A percentile compares a stretch with the other conserved stretches of the same genome.
Conservation (phyloP, 352 stramenopile species). For the Globisporangium perplexum region DNA sequence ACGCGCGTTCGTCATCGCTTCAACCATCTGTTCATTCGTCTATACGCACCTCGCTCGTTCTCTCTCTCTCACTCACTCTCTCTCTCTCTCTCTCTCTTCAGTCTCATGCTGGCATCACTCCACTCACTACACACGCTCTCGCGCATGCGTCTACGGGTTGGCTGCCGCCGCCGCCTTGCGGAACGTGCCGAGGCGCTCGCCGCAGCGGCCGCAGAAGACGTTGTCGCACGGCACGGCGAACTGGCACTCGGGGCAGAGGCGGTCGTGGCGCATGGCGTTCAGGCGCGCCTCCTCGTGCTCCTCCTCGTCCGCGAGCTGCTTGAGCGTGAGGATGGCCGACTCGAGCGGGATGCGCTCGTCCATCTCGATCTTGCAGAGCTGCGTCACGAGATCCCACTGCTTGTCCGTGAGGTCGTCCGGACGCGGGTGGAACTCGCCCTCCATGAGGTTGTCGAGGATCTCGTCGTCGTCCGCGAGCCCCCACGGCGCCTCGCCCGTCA, state of each 20-base stretch:
- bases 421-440: conserved; percentile 9
- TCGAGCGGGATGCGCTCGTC: conserved; percentile 8
- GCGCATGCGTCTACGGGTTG: neutral
- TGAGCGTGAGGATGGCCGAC: conserved; percentile 8
- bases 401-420: conserved; percentile 9
- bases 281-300: conserved; percentile 11
- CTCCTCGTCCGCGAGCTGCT: conserved; percentile 10
- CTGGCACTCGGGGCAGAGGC: conserved; percentile 10
- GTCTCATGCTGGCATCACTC: too few species aligned
- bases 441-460: conserved; percentile 19
- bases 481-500: conserved; percentile 28
- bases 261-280: conserved; percentile 12
- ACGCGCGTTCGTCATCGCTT: too few species aligned
- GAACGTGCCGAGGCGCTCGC: conserved; percentile 12
- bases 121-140: neutral
- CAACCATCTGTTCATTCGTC: too few species aligned
- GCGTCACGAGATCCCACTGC: conserved; percentile 12
- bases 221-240: conserved; percentile 13
- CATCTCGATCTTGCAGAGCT: conserved; percentile 4
- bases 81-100: too few species aligned
- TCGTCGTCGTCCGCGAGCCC: conserved; percentile 20
- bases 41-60: too few species aligned
- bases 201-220: conserved; percentile 12
- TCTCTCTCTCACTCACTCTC: too few species aligned
- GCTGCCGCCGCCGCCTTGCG: neutral